Evolutionary conservation across 1,284 basidiomycete genomes (phyloP), one percentile per base, ranked within the genome.

Genomic region (Tilletia caries): DNA sequence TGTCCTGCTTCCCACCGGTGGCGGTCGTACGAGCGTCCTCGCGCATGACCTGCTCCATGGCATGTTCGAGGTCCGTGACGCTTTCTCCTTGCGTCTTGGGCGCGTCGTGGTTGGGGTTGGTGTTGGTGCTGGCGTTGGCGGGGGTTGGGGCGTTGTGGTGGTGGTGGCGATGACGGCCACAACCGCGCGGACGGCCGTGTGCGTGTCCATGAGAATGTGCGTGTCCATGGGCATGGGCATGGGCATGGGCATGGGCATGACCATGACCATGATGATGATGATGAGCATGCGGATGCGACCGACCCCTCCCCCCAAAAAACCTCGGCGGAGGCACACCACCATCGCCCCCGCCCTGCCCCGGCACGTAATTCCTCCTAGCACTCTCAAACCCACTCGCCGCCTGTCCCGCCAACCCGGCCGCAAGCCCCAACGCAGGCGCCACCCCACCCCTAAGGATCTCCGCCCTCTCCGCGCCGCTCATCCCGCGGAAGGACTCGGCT

Each of bases 21-120:
- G 10, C 37, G 20, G n/a, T 23, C 25, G 52, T 23, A 4, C 12
- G 1, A 23, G 52, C 52, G 25, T 54, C 52, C 12, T 54, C 52
- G 13, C 52, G 52, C 52, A 54, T 54, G 20, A 54, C 52, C 27
- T 54, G 52, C 29, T 54, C 52, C 52, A 54, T 54, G 6, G 52
- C 52, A 5, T 13, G n/a, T 29, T 54, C 52, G 52, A 54, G 52
- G 5, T 54, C 52, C 12, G 18, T 54, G n/a, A 54, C 25, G 12
- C 25, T 50, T n/a, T n/a, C 37, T 41, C 10, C 37, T 15, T 41
- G 8, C 37, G 8, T 41, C 37, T 41, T 15, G 15, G 10, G 37
- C 37, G 37, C n/a, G 15, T 41, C 37, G 10, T 41, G 8, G 10
- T 15, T 41, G 10, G 37, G 37, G n/a, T 54, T 54, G 52, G 25